A percentile compares a stretch with the other conserved stretches of the same genome.
Evolutionary conservation across 352 stramenopile genomes (phyloP).

Genomic region (Globisporangium orthogonon): DNA sequence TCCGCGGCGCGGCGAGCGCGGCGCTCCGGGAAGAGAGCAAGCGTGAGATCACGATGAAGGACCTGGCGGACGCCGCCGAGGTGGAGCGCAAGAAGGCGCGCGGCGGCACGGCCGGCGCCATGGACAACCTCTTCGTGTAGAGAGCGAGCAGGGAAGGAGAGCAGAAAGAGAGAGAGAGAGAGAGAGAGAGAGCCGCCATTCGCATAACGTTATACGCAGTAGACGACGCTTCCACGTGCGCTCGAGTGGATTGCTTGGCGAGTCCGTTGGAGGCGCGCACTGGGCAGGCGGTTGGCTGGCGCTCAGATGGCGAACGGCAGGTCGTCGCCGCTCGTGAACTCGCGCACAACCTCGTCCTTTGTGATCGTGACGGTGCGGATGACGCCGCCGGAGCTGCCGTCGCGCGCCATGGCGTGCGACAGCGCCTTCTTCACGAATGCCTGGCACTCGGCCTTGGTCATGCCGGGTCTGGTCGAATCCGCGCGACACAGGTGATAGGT

Average conservation of each 20-base stretch:
- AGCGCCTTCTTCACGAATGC: slow-evolving; percentile 94
- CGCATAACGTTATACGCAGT: neutral
- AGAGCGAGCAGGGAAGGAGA: too few species aligned
- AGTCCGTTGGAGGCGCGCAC: too few species aligned
- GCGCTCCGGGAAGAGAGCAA: slow-evolving; percentile 52
- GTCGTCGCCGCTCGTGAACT: slow-evolving; percentile 90
- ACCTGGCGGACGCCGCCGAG: slow-evolving; percentile 64
- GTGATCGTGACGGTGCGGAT: slow-evolving; percentile 96
- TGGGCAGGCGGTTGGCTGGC: too few species aligned
- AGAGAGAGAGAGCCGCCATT: too few species aligned
- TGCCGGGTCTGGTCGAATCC: slow-evolving; percentile 68
- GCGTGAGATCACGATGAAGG: slow-evolving; percentile 76
- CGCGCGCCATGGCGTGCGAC: slow-evolving; percentile 96
- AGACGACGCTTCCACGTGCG: too few species aligned
- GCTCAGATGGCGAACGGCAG: slow-evolving; percentile 87
- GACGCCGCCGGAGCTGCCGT: slow-evolving; percentile 97
- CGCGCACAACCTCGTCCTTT: slow-evolving; percentile 85
- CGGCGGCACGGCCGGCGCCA: slow-evolving; percentile 40
- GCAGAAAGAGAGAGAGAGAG: too few species aligned
- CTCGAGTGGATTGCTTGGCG: too few species aligned
- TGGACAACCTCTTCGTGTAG: slow-evolving; percentile 84
- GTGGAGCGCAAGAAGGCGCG: slow-evolving; percentile 69
- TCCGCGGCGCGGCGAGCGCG: slow-evolving; percentile 66
- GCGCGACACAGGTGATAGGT: slow-evolving; percentile 1
- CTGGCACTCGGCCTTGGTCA: slow-evolving; percentile 96